Conservation (phyloP, 2,329 filamentous ascomycete genomes). For the Thielaviopsis ethacetica region DNA sequence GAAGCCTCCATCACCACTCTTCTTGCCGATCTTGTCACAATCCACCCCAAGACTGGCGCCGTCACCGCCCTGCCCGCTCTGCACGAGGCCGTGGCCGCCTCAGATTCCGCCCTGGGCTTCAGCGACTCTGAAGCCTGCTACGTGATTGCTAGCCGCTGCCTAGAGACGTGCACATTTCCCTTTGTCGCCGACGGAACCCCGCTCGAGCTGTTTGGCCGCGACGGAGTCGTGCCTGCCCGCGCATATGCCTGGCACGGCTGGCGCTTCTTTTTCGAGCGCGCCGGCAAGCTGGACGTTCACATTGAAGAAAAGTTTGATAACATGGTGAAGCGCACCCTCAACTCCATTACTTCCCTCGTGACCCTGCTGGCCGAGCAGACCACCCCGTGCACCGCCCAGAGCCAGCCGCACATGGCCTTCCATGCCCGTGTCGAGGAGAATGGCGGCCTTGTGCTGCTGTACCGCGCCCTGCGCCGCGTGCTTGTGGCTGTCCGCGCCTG, state of each 20-base stretch:
- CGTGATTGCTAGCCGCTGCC: constrained; percentile 10
- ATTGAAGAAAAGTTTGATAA: constrained; percentile 11
- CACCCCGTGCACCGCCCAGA: constrained; percentile 8
- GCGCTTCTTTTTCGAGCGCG: constrained; percentile 10
- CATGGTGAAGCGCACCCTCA: constrained; percentile 11
- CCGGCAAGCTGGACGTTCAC: constrained; percentile 9
- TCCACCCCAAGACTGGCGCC: not conserved
- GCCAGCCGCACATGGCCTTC: constrained; percentile 7
- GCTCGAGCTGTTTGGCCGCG: constrained; percentile 5
- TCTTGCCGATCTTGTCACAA: constrained; percentile 3
- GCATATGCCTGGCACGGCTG: constrained; percentile 8
- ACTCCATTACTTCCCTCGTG: constrained; percentile 10
- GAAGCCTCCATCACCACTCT: not conserved
- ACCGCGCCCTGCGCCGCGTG: constrained; percentile 5
- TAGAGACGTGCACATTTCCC: constrained; percentile 10
- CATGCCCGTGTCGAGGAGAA: constrained; percentile 10
- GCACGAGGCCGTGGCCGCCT: constrained; percentile 5
- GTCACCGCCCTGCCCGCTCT: constrained; percentile 4
- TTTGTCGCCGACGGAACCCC: constrained; percentile 10
- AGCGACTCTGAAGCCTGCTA: constrained; percentile 10
- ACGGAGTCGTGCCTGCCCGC: not conserved
- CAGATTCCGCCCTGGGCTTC: constrained; percentile 6
- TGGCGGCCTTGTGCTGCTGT: constrained; percentile 8
- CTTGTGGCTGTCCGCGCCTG: constrained; percentile 7
- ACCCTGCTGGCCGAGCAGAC: constrained; percentile 10